A percentile compares a stretch with the other conserved stretches of the same genome.
These are phyloP conservation scores for Paecilomyces fulvus DNA, from an alignment of 2,329 filamentous ascomycete genomes.

Conservation along the genomic window DNA sequence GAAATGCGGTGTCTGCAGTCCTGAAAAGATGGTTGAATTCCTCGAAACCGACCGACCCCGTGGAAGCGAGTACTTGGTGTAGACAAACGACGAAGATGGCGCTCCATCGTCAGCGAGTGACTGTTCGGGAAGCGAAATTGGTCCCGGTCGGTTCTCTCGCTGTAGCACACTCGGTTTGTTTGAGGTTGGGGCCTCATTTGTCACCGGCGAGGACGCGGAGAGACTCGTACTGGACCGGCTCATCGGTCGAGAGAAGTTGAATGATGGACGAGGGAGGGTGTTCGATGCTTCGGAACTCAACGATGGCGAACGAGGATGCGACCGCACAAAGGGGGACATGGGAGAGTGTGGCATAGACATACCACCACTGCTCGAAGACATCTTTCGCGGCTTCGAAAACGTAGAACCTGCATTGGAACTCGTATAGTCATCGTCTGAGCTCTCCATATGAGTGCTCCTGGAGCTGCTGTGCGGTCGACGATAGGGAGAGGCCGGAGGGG, in stretches of 20 bases:
- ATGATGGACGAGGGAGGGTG: constrained; percentile 56
- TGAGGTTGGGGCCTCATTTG: constrained; percentile 21
- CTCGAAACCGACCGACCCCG: constrained; percentile 72
- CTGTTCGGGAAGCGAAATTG: constrained; percentile 22
- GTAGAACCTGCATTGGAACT: constrained; percentile 49
- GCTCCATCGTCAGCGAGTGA: constrained; percentile 15
- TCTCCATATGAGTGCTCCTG: constrained; percentile 55
- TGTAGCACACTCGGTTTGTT: constrained; percentile 7
- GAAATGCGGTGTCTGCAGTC: constrained; percentile 48
- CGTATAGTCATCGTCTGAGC: constrained; percentile 60
- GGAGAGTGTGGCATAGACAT: constrained; percentile 54
- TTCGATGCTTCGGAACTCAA: constrained; percentile 72
- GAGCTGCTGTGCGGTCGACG: constrained; percentile 40
- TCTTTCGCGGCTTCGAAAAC: constrained; percentile 64
- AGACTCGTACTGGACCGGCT: constrained; percentile 48
- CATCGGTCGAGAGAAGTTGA: constrained; percentile 89
- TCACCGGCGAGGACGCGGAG: constrained; percentile 23
- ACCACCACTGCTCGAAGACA: constrained; percentile 63
- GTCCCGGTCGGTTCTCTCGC: constrained; percentile 17
- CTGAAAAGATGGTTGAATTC: constrained; percentile 52
- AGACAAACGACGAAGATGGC: constrained; percentile 67
- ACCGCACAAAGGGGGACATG: constrained; percentile 53
- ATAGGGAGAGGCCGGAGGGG: constrained; percentile 38
- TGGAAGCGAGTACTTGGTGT: constrained; percentile 76
- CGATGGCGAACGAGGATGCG: constrained; percentile 71